phyloP scores from a whole-genome alignment of 306 rosid genomes.

The Trifolium fragiferum region DNA sequence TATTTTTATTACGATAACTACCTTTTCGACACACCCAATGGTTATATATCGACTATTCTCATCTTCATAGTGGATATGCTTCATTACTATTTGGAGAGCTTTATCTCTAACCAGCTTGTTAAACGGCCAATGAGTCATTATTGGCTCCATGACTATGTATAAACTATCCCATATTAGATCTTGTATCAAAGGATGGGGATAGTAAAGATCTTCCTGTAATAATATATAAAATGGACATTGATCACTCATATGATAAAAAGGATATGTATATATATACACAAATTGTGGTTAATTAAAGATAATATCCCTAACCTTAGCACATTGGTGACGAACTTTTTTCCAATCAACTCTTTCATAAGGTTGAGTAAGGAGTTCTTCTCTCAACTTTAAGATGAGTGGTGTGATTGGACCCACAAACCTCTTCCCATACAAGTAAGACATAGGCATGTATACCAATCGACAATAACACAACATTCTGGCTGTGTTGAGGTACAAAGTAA shows the following conservation, averaged over 20 bases:
- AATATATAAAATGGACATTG: not conserved
- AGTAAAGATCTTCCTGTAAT: constrained; percentile 63
- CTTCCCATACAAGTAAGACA: constrained; percentile 28
- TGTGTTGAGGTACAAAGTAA: constrained; percentile 39
- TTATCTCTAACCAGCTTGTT: constrained; percentile 58
- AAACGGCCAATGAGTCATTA: constrained; percentile 69
- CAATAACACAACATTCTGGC: constrained; percentile 79
- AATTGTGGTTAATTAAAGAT: not conserved
- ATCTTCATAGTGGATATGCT: constrained; percentile 74
- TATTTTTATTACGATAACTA: not conserved
- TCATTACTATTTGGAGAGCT: constrained; percentile 64
- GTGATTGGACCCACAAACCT: constrained; percentile 50
- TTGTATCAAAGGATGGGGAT: constrained; percentile 59
- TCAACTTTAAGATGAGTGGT: constrained; percentile 54
- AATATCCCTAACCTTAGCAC: constrained; percentile 49
- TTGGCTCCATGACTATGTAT: constrained; percentile 55
- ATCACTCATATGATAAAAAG: not conserved
- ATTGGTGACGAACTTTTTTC: constrained; percentile 56
- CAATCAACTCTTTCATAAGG: constrained; percentile 58
- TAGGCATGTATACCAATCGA: constrained; percentile 56
- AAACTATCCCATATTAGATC: constrained; percentile 69
- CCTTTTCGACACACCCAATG: constrained; percentile 65
- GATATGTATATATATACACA: not conserved
- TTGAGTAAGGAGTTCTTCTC: constrained; percentile 54
- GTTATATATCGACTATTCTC: constrained; percentile 65